Evolutionary conservation across 495 filamentous ascomycete species (phyloP), one percentile per base, ranked within the genome.

Genomic region (Podospora bellae-mahoneyi): DNA sequence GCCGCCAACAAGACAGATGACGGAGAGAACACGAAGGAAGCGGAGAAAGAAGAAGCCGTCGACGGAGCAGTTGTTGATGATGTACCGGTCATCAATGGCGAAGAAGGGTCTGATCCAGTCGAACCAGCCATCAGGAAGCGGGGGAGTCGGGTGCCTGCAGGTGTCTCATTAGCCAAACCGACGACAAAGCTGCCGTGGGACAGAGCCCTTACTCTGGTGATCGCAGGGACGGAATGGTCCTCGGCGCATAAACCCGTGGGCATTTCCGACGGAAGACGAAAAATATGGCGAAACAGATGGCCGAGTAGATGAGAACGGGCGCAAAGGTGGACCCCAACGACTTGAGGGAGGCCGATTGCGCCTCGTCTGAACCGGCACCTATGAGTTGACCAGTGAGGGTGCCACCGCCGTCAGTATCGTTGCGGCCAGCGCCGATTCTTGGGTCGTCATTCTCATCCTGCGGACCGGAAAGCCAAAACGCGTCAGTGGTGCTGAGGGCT

Each of bases 31-130:
- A 64, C 89, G 87, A 60, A 96, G 78, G 72, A 92, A 96, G n/a
- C 92, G 90, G 23, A 96, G 85, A 74, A 91, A 88, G 34, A 96
- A 84, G 75, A 90, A 96, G 39, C 88, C 85, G 73, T 94, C 91
- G 2, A 92, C 78, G 0, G 89, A 91, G 55, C 86, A 84, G 69
- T 89, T 85, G 60, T 90, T 86, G 48, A 92, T 79, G 4, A 90
- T 80, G 70, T 83, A 86, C 54, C 79, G 84, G 67, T 92, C 88
- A 23, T 86, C 81, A 9, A 91, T 84, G 27, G 82, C 82, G 60
- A 86, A 75, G 73, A 91, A 88, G 3, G 85, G 83, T 23, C 82
- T 82, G 39, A 91, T 79, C 89, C 89, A 92, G 67, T 87, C 81
- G 65, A 89, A 78, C 55, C 88, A 78, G 67, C 92, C 92, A 63